Conservation (phyloP, 192 early-diverging fungal species). For the Coemansia umbellata region DNA sequence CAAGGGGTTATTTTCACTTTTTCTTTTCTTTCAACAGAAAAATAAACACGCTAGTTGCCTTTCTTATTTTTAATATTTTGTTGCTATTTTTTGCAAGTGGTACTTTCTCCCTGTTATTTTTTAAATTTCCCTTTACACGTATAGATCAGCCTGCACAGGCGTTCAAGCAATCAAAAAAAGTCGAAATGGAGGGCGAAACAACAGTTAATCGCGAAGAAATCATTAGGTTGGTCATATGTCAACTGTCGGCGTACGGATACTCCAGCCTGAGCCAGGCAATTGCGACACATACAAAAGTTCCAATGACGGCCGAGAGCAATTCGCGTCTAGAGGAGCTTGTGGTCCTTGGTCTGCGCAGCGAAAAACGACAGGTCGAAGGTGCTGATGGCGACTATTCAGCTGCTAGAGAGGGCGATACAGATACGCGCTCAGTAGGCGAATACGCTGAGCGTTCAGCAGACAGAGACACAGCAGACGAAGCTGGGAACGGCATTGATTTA, state of each 20-base stretch:
- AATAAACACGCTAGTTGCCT: neutral
- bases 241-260: slow-evolving; percentile 55
- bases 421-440: neutral
- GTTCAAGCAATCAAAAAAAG: too few relatives aligned
- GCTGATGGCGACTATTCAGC: slow-evolving; percentile 26
- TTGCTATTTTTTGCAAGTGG: too few relatives aligned
- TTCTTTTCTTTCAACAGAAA: too few relatives aligned
- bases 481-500: slow-evolving; percentile 15
- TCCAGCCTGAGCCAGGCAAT: slow-evolving; percentile 56
- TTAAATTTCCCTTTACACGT: too few relatives aligned
- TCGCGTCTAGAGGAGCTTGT: slow-evolving; percentile 61
- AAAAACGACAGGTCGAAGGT: slow-evolving; percentile 17
- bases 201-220: slow-evolving; percentile 25
- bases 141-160: too few relatives aligned
- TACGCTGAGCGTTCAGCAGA: neutral
- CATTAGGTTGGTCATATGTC: slow-evolving; percentile 40
- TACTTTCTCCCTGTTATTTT: too few relatives aligned
- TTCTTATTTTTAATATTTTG: too few relatives aligned
- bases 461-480: slow-evolving; percentile 23
- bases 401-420: neutral
- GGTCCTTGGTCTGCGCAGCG: slow-evolving; percentile 58
- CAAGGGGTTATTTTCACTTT: too few relatives aligned
- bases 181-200: slow-evolving; percentile 4
- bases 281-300: slow-evolving; percentile 62
- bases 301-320: slow-evolving; percentile 58